A percentile compares a stretch with the other conserved stretches of the same genome.
Conservation (phyloP, 805 yeast species). For the Teunomyces gatunensis region DNA sequence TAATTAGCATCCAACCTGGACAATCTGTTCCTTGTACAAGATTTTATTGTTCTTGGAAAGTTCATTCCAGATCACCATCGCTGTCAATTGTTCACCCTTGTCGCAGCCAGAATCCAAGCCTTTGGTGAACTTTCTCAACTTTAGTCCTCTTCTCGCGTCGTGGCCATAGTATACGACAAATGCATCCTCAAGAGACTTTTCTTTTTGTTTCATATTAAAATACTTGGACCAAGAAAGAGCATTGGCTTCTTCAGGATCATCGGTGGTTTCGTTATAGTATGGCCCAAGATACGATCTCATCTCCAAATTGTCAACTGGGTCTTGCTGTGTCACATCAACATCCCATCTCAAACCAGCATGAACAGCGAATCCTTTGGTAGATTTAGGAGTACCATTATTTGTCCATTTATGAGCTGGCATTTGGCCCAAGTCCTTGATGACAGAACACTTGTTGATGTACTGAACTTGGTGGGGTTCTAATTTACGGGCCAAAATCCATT, state of each 20-base stretch:
- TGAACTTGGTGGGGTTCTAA: slow-evolving; percentile 59
- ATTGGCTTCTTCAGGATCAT: slow-evolving; percentile 34
- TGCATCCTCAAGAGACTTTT: slow-evolving; percentile 27
- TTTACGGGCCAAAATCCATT: slow-evolving; percentile 47
- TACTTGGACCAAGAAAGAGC: slow-evolving; percentile 56
- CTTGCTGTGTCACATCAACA: slow-evolving; percentile 52
- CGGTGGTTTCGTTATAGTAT: slow-evolving; percentile 56
- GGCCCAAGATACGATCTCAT: slow-evolving; percentile 71
- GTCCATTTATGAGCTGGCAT: slow-evolving; percentile 43
- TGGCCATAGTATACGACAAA: slow-evolving; percentile 77
- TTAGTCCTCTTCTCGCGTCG: slow-evolving; percentile 77
- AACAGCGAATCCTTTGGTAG: slow-evolving; percentile 53
- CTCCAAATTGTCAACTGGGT: slow-evolving; percentile 61
- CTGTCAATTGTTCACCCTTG: slow-evolving; percentile 67
- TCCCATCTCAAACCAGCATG: slow-evolving; percentile 85
- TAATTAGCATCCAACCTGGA: slow-evolving; percentile 11
- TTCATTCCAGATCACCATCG: slow-evolving; percentile 47
- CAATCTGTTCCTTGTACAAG: slow-evolving; percentile 20
- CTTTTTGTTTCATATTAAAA: slow-evolving; percentile 48
- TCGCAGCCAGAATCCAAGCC: slow-evolving; percentile 87
- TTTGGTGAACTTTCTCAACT: slow-evolving; percentile 58
- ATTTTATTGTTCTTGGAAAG: slow-evolving; percentile 5
- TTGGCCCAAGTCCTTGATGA: slow-evolving; percentile 60
- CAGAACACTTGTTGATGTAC: slow-evolving; percentile 61
- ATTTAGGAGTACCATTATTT: slow-evolving; percentile 27